Conservation (phyloP, 2,329 filamentous ascomycete species). For the Sarocladium strictum region DNA sequence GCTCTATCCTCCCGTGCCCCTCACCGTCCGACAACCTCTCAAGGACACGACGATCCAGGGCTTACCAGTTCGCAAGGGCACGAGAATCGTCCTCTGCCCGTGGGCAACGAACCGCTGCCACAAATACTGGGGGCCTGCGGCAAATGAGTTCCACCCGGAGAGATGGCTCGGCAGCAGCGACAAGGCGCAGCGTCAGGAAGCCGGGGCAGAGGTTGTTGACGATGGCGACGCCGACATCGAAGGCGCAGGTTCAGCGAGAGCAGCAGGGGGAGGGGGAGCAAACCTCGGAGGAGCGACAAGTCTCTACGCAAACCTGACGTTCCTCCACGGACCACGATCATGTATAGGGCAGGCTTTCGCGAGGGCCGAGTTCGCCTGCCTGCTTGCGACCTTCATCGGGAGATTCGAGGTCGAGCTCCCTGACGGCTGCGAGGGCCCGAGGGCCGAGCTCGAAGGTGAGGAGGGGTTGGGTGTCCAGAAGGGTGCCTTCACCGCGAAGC, state of each 20-base stretch:
- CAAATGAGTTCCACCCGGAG: constrained; percentile 70
- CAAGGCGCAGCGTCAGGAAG: constrained; percentile 19
- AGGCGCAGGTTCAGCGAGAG: constrained; percentile 18
- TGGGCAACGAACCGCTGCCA: constrained; percentile 65
- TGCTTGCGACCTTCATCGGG: constrained; percentile 72
- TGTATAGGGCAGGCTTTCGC: constrained; percentile 83
- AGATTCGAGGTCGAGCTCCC: constrained; percentile 59
- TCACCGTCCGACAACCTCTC: constrained; percentile 61
- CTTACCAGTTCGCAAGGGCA: constrained; percentile 63
- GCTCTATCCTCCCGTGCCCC: constrained; percentile 63
- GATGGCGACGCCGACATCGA: constrained; percentile 21
- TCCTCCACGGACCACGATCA: constrained; percentile 77
- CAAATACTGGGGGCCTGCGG: constrained; percentile 71
- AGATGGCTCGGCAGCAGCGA: constrained; percentile 49
- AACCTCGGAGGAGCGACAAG: constrained; percentile 66
- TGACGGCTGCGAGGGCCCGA: constrained; percentile 24
- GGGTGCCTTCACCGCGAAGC: constrained; percentile 65
- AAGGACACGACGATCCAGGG: constrained; percentile 60
- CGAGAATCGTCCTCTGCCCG: constrained; percentile 57
- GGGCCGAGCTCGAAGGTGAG: constrained; percentile 20
- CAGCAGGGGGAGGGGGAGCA: constrained; percentile 27
- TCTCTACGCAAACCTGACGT: constrained; percentile 76
- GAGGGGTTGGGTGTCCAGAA: constrained; percentile 61
- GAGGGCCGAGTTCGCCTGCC: constrained; percentile 75
- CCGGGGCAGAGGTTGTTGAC: not conserved